phyloP scores from a whole-genome alignment of 2,329 filamentous ascomycete genomes.

The Dothidotthia symphoricarpi region DNA sequence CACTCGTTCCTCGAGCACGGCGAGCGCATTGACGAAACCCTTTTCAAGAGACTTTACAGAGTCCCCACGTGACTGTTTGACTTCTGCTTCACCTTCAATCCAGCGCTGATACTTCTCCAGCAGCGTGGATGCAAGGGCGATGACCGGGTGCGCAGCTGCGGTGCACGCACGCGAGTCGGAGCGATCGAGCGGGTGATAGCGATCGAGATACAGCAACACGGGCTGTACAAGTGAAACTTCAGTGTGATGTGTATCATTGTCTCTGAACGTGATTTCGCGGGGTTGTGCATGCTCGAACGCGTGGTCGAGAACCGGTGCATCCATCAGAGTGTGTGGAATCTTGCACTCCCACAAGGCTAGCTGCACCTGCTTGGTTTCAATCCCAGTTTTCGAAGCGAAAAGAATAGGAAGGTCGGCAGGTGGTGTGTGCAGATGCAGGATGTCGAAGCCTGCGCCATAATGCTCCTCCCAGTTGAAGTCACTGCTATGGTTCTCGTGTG shows the following conservation, averaged over 20 bases:
- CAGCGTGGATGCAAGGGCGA: conserved; percentile 13
- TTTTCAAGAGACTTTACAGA: too few relatives aligned
- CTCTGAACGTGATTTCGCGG: conserved; percentile 32
- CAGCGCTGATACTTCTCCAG: conserved; percentile 21
- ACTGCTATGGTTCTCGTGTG: conserved; percentile 72
- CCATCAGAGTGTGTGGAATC: conserved; percentile 15
- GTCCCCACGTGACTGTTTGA: too few relatives aligned
- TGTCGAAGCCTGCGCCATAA: conserved; percentile 83
- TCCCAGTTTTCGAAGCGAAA: conserved; percentile 34
- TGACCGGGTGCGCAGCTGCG: conserved; percentile 19
- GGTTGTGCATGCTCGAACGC: conserved; percentile 11
- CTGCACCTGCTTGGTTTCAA: conserved; percentile 34
- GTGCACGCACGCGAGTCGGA: conserved; percentile 18
- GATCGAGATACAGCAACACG: conserved; percentile 39
- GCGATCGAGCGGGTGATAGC: conserved; percentile 27
- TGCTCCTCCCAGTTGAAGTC: conserved; percentile 70
- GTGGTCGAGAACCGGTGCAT: conserved; percentile 21
- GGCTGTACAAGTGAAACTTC: conserved; percentile 25
- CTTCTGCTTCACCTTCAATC: conserved; percentile 7
- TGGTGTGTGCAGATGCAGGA: conserved; percentile 58
- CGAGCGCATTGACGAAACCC: conserved; percentile 14
- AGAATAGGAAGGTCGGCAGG: conserved; percentile 39
- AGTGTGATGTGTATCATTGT: conserved; percentile 36
- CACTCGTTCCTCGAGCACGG: conserved; percentile 21
- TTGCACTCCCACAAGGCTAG: conserved; percentile 33